phyloP scores from a whole-genome alignment of 2,329 filamentous ascomycete species.

The Fusarium verticillioides region DNA sequence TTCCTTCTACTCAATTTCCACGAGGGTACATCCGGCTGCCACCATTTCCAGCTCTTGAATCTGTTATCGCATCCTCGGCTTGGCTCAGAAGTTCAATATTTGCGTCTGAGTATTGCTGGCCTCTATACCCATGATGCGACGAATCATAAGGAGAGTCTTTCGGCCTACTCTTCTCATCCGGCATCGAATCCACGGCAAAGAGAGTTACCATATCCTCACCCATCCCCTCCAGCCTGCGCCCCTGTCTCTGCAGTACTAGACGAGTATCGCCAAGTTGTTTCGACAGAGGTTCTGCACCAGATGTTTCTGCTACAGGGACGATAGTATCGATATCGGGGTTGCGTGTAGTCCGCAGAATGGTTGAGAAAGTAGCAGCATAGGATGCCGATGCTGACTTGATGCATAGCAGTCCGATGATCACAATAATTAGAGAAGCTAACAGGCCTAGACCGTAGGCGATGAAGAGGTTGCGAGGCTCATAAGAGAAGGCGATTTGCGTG shows the following conservation, averaged over 20 bases:
- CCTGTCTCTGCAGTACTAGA: not conserved
- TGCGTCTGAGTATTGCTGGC: not conserved
- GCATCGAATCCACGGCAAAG: not conserved
- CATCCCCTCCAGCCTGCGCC: rapidly evolving
- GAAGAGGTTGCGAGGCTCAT: constrained; percentile 12
- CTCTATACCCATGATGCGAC: rapidly evolving
- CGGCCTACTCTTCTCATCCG: not conserved
- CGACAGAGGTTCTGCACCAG: constrained; percentile 4
- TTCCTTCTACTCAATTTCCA: rapidly evolving
- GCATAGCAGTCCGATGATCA: not conserved
- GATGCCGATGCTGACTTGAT: not conserved
- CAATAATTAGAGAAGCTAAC: rapidly evolving
- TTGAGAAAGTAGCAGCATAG: constrained; percentile 6
- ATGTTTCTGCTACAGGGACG: not conserved
- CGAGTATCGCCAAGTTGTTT: not conserved
- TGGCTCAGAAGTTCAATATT: not conserved
- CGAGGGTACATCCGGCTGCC: rapidly evolving
- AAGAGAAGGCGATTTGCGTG: not conserved
- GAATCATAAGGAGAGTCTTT: not conserved
- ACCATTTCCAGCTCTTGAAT: not conserved
- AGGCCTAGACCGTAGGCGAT: constrained; percentile 2
- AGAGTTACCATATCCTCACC: not conserved
- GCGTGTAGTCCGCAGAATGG: constrained; percentile 6
- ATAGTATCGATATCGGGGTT: constrained; percentile 10
- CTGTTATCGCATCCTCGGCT: too few relatives aligned